A percentile compares a stretch with the other conserved stretches of the same genome.
These are phyloP conservation scores for Leptodontidium sp. DNA, from an alignment of 2,329 filamentous ascomycete genomes.

Conservation along the genomic window DNA sequence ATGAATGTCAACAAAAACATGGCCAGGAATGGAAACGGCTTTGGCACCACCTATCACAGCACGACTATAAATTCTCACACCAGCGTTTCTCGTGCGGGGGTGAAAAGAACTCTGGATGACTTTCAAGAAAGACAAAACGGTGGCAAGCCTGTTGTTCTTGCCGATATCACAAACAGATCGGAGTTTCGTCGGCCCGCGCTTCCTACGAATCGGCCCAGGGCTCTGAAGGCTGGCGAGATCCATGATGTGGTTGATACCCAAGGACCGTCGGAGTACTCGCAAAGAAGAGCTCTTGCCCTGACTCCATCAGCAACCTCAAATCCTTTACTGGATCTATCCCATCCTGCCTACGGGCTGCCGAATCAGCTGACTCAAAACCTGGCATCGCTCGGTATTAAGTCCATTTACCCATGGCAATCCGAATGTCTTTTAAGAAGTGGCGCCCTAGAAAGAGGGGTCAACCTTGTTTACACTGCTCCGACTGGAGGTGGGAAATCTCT, in stretches of 20 bases:
- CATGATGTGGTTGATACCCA: constrained; percentile 43
- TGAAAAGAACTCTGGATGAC: constrained; percentile 40
- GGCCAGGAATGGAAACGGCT: constrained; percentile 14
- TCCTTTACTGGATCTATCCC: constrained; percentile 66
- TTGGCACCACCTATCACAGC: constrained; percentile 32
- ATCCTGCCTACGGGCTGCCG: constrained; percentile 71
- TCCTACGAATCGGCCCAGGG: constrained; percentile 26
- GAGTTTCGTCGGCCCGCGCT: constrained; percentile 35
- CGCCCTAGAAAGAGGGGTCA: constrained; percentile 69
- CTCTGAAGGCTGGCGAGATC: constrained; percentile 57
- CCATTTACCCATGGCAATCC: constrained; percentile 83
- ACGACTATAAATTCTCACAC: constrained; percentile 40
- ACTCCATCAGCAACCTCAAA: constrained; percentile 62
- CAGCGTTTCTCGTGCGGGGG: constrained; percentile 35
- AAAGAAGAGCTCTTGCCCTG: constrained; percentile 59
- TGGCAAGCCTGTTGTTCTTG: constrained; percentile 10
- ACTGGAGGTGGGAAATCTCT: constrained; percentile 82
- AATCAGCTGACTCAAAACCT: constrained; percentile 69
- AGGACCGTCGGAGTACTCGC: constrained; percentile 61
- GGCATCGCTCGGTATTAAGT: constrained; percentile 69
- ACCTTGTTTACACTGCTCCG: constrained; percentile 81
- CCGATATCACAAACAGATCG: constrained; percentile 30
- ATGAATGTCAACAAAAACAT: constrained; percentile 33
- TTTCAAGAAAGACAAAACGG: constrained; percentile 23
- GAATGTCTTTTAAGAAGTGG: constrained; percentile 74